Percentiles rank a stretch among this genome's conserved stretches.
Conservation (phyloP, 371 early-diverging fungal species). For the Vairimorpha necatrix region DNA sequence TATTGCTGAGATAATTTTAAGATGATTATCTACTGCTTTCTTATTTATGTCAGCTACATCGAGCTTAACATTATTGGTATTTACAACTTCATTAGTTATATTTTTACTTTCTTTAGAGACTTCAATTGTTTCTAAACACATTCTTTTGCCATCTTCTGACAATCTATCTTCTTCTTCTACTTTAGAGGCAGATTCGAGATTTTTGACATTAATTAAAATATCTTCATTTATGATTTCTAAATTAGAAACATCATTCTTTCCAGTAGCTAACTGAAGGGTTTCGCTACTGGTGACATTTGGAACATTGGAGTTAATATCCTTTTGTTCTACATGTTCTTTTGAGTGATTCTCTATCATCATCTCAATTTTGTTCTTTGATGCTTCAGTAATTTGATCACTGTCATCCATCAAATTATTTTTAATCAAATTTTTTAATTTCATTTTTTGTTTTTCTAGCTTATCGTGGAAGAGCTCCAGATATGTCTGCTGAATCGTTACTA, state of each 20-base stretch:
- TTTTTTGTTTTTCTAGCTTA: background rate
- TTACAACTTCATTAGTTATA: background rate
- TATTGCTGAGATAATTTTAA: background rate
- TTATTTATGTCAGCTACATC: background rate
- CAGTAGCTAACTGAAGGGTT: background rate
- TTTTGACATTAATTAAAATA: background rate
- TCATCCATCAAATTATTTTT: background rate
- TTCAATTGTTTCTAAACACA: background rate
- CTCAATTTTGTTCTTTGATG: background rate
- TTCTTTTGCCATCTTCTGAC: background rate
- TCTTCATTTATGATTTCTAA: background rate
- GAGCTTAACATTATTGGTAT: background rate
- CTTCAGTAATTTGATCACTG: background rate
- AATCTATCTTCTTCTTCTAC: background rate
- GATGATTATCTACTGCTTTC: background rate
- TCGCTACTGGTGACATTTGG: background rate
- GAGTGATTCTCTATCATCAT: background rate
- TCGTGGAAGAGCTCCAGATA: background rate
- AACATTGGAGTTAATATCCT: background rate
- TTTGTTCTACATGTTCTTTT: background rate
- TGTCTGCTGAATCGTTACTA: background rate
- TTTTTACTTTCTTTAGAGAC: background rate
- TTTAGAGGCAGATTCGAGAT: background rate
- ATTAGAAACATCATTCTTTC: background rate
- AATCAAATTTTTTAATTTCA: background rate